Evolutionary conservation across 2,329 filamentous ascomycete genomes (phyloP), one percentile per base, ranked within the genome.

Genomic region (Arthrobotrys iridis): DNA sequence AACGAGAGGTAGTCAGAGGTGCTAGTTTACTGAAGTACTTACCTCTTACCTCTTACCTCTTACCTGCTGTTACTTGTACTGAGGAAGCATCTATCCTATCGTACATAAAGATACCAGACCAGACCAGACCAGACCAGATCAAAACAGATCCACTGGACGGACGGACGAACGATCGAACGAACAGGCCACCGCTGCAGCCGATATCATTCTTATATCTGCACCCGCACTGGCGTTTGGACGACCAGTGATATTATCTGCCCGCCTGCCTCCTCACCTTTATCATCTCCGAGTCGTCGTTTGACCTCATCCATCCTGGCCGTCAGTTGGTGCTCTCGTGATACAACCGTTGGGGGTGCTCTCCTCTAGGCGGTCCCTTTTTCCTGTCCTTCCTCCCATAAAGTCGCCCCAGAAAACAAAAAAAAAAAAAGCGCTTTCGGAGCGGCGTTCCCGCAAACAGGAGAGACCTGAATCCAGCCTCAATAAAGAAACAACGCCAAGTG

Each of bases 241-340:
- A n/a, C n/a, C n/a, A n/a, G n/a, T n/a, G n/a, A n/a, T n/a, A 33
- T 33, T 40, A 40, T 40, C n/a, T 40, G 3, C 7, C 8, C 15
- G 24, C 35, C 15, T 13, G 22, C 28, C 43, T 24, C 13, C 11
- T 65, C 4, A 6, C 22, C 18, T 43, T 60, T 15, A 18, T 5
- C 7, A 10, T 45, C 5, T 40, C 43, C 3, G 24, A 11, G 13
- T 35, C 41, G 45, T 60, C 65, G 55, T 22, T 62, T 70, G 65
- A 70, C 65, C 41, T 4, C 22, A 37, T 35, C 8, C 22, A 37
- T 35, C 57, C 33, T 18, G 35, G 22, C 35, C 8, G 37, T 66
- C 68, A 66, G 60, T 66, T 48, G 68, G 62, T 74, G 70, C 70
- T 74, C 70, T 74, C 70, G 62, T 74, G 70, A 74, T 74, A 45